Percentiles rank a stretch among this genome's conserved stretches.
Conservation (phyloP, 164 flowering plant species). For the Berberis vulgaris region DNA sequence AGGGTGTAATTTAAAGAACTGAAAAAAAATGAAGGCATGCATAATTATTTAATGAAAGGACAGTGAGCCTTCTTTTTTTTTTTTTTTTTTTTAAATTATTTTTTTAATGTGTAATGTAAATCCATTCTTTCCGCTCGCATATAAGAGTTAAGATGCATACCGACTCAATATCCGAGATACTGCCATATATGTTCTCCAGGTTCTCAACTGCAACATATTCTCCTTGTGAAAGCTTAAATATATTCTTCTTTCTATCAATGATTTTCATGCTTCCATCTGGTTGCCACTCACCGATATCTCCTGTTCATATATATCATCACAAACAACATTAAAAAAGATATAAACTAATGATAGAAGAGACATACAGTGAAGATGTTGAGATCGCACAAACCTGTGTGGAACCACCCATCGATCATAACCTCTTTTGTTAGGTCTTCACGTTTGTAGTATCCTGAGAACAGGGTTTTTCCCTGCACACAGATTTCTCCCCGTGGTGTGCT, state of each 20-base stretch:
- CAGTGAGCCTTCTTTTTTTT: too few relatives aligned
- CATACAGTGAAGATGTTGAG: neutral
- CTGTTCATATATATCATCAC: slow-evolving; percentile 27
- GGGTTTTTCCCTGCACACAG: slow-evolving; percentile 63
- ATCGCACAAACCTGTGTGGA: slow-evolving; percentile 68
- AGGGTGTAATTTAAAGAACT: too few relatives aligned
- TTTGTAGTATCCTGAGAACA: slow-evolving; percentile 88
- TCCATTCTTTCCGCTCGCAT: too few relatives aligned
- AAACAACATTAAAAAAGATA: neutral
- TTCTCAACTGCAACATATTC: slow-evolving; percentile 98
- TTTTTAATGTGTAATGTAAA: too few relatives aligned
- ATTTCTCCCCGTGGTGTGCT: slow-evolving; percentile 86
- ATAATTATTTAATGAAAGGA: too few relatives aligned
- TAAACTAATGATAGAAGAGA: neutral
- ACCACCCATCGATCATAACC: slow-evolving; percentile 86
- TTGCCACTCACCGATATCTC: slow-evolving; percentile 98
- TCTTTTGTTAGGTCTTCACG: slow-evolving; percentile 85
- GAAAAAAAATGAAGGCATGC: too few relatives aligned
- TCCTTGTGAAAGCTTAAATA: slow-evolving; percentile 97
- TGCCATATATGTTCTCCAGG: slow-evolving; percentile 73
- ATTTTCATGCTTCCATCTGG: slow-evolving; percentile 93
- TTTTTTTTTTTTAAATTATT: too few relatives aligned
- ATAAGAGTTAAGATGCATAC: slow-evolving; percentile 27
- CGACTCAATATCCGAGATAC: slow-evolving; percentile 52
- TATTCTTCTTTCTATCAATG: slow-evolving; percentile 97